A percentile compares a stretch with the other conserved stretches of the same genome.
Conservation (phyloP, 2,329 filamentous ascomycete genomes). For the Ascosphaera acerosa region DNA sequence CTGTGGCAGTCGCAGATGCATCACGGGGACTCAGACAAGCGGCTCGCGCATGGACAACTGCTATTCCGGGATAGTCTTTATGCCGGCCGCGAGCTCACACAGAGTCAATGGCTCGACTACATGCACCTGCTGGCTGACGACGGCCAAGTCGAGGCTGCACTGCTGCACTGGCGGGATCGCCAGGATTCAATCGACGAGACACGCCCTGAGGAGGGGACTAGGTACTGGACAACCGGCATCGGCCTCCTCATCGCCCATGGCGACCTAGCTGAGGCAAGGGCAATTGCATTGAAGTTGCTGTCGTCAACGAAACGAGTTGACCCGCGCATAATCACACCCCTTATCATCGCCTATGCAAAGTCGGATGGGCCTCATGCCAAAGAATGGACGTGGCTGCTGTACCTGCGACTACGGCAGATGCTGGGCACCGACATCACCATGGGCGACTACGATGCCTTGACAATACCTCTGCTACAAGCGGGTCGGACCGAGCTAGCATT, state of each 20-base stretch:
- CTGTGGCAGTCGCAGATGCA: conserved; percentile 36
- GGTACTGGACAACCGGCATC: conserved; percentile 25
- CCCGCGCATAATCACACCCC: conserved; percentile 26
- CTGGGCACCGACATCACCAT: conserved; percentile 38
- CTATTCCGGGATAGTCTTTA: conserved; percentile 41
- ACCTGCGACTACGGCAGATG: conserved; percentile 35
- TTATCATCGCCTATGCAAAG: conserved; percentile 42
- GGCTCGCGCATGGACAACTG: conserved; percentile 32
- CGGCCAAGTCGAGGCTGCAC: conserved; percentile 32
- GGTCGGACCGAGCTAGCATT: conserved; percentile 41
- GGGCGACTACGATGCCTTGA: conserved; percentile 50
- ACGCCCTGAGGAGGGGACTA: conserved; percentile 13
- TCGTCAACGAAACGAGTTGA: conserved; percentile 17
- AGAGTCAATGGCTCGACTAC: conserved; percentile 36
- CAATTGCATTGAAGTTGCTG: neutral
- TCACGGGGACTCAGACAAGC: conserved; percentile 19
- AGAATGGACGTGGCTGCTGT: conserved; percentile 39
- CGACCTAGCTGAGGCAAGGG: conserved; percentile 15
- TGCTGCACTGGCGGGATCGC: conserved; percentile 37
- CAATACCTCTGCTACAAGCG: conserved; percentile 42
- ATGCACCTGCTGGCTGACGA: conserved; percentile 42
- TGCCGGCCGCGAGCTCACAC: conserved; percentile 28
- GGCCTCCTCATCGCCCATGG: conserved; percentile 24
- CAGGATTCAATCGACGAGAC: conserved; percentile 26
- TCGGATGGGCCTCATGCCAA: conserved; percentile 24